phyloP scores from a whole-genome alignment of 1,139 yeast species.

The Yamadazyma atmosphaerica region DNA sequence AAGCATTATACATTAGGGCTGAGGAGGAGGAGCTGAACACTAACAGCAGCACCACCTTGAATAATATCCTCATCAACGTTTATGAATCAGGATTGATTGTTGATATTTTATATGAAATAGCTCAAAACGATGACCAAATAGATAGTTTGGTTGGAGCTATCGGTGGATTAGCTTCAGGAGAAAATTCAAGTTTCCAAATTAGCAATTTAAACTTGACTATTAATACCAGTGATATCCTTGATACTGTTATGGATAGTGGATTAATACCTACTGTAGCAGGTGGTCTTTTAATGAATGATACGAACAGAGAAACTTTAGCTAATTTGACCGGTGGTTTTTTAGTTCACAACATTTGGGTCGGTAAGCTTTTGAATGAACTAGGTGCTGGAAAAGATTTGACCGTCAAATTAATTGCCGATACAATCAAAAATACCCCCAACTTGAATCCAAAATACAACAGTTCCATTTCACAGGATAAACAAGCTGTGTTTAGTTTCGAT shows the following conservation, averaged over 20 bases:
- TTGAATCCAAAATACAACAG: constrained; percentile 21
- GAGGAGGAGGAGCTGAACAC: constrained; percentile 13
- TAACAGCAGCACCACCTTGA: constrained; percentile 19
- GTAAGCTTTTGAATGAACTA: constrained; percentile 29
- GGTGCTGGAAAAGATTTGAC: constrained; percentile 34
- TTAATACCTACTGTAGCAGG: constrained; percentile 25
- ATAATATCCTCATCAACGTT: constrained; percentile 22
- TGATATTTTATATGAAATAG: constrained; percentile 30
- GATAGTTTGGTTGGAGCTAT: constrained; percentile 23
- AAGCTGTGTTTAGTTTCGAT: constrained; percentile 16
- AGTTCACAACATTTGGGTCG: constrained; percentile 26
- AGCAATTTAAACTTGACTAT: constrained; percentile 21
- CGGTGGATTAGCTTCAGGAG: constrained; percentile 12
- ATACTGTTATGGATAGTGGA: constrained; percentile 24
- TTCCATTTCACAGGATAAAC: constrained; percentile 10
- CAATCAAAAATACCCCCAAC: constrained; percentile 26
- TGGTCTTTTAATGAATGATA: constrained; percentile 29
- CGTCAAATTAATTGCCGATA: constrained; percentile 28
- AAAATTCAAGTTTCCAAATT: constrained; percentile 7
- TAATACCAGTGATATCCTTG: constrained; percentile 22
- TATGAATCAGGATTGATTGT: constrained; percentile 32
- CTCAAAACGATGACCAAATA: constrained; percentile 22
- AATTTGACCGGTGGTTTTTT: constrained; percentile 26
- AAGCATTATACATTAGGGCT: constrained; percentile 15
- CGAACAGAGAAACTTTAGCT: constrained; percentile 28